Evolutionary conservation across 495 filamentous ascomycete species (phyloP), one percentile per base, ranked within the genome.

Genomic region (Cudoniella acicularis): DNA sequence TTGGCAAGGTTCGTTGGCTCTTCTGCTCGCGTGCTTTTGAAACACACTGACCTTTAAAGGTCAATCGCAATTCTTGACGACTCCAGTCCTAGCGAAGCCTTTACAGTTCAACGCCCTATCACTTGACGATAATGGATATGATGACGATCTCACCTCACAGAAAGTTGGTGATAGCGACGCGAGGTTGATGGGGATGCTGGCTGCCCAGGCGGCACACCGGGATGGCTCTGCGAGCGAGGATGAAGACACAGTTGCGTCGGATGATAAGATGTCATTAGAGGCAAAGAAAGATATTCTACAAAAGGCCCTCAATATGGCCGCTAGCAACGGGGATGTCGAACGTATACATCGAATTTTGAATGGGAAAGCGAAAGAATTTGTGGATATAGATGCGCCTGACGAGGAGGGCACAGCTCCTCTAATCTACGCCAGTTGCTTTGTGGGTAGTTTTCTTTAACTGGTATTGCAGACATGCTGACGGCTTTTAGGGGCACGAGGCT

Each of bases 351-450:
- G 86, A 71, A 78, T 99, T 50, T 72, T 98, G 1, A 74, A 81
- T 30, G 91, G 94, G 3, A 80, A 86, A 57, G 88, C 88, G 3
- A 89, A 82, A 66, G 72, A 79, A 40, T 95, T 84, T 66, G 79
- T 98, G 48, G 91, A 98, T 74, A 81, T 97, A 48, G 90, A 99
- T 75, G 86, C 85, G 61, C 84, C 90, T 3, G 94, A 99, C 68
- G 90, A 96, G 70, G 94, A 99, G 64, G 94, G 94, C 3, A 96
- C 93, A 2, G 89, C 91, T 10, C 90, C 94, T 10, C 76, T 99
- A 66, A 96, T 99, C 56, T 99, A 99, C 74, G 94, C 94, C 8
- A 97, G 93, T 81, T 99, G 94, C 70, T 99, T 99, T 81, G 94
- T 93, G 72, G 76, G 88, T 85, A 4, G 11, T n/a, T 10, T 26